Base-by-base conservation (phyloP, 2,329 filamentous ascomycete species). In the Epichloe gansuensis region DNA sequence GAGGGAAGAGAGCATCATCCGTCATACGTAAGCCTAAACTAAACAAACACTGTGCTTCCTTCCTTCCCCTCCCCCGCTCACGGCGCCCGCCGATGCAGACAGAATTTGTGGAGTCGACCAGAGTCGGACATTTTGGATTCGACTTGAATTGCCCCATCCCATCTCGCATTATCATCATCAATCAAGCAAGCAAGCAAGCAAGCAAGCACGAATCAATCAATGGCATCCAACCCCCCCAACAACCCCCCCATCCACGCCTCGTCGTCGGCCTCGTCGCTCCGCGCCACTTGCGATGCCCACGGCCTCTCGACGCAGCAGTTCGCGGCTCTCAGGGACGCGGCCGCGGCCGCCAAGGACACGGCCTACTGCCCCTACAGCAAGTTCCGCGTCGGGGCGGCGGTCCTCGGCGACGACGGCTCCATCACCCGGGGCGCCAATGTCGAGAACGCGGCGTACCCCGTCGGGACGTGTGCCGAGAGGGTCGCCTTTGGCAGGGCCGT, bases 321-420 rank as follows among this genome's bases (percentile, higher is more conserved):
- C 64, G 65, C 73, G 54, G 71, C 74, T 42, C 78, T 95, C 47
- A 77, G 76, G 50, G 67, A 71, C 21, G 53, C 74, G 63, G 82
- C 84, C 58, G 73, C 79, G 50, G 80, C 80, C 5, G 89, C 90
- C 54, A 94, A 94, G 68, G 74, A 74, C 2, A 77, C 74, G 51
- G 89, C 91, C 38, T 95, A 97, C 72, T 95, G 89, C 79, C 89
- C 87, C 3, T 95, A 96, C 75, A 94, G 88, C 61, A 78, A 84
- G 54, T 98, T 97, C 75, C 87, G 84, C 57, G 93, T 98, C 56
- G 93, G 93, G 56, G 84, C 87, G 48, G 83, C 86, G 36, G 70
- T 97, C 55, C 81, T 97, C 56, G 66, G 66, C 39, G 63, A 67
- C 11, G 68, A 74, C 34, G 78, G 75, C 3, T 57, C 60, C 49